These are phyloP conservation scores for Isabelozyma gotoi DNA, from an alignment of 805 yeast genomes.

Conservation along the genomic window DNA sequence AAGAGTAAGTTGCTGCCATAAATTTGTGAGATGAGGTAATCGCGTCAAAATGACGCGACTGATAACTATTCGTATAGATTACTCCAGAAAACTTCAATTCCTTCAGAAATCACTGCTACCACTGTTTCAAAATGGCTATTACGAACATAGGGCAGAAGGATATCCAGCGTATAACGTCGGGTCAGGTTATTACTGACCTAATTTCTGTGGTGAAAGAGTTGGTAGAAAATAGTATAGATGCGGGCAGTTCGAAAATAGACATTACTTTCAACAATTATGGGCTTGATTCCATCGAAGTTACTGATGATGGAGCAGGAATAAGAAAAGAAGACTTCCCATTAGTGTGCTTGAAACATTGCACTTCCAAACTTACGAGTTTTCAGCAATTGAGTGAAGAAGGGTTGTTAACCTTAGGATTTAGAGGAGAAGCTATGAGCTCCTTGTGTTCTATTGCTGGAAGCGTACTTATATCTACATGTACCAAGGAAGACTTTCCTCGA, in stretches of 20 bases:
- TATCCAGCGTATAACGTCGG: conserved; percentile 79
- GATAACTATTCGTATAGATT: too few relatives aligned
- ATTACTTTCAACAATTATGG: conserved; percentile 72
- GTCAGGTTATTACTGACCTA: conserved; percentile 86
- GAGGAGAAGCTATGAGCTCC: conserved; percentile 82
- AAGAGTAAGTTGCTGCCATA: not conserved
- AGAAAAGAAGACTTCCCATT: conserved; percentile 47
- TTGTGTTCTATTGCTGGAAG: conserved; percentile 54
- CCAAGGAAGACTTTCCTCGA: conserved; percentile 47
- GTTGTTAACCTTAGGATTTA: conserved; percentile 64
- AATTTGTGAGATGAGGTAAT: too few relatives aligned
- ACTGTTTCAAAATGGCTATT: conserved; percentile 14
- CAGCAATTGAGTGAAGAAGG: conserved; percentile 44
- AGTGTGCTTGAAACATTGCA: conserved; percentile 61
- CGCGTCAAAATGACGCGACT: too few relatives aligned
- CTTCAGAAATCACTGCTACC: not conserved
- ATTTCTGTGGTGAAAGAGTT: conserved; percentile 80
- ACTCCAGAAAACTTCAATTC: too few relatives aligned
- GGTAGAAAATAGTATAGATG: conserved; percentile 85
- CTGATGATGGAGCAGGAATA: conserved; percentile 72
- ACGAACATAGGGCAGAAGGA: conserved; percentile 42
- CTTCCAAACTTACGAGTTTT: conserved; percentile 62
- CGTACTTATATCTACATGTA: conserved; percentile 51
- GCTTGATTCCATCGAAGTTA: conserved; percentile 62
- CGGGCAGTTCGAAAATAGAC: conserved; percentile 66